Conservation (phyloP, 192 early-diverging fungal genomes). For the Coemansia sp. region DNA sequence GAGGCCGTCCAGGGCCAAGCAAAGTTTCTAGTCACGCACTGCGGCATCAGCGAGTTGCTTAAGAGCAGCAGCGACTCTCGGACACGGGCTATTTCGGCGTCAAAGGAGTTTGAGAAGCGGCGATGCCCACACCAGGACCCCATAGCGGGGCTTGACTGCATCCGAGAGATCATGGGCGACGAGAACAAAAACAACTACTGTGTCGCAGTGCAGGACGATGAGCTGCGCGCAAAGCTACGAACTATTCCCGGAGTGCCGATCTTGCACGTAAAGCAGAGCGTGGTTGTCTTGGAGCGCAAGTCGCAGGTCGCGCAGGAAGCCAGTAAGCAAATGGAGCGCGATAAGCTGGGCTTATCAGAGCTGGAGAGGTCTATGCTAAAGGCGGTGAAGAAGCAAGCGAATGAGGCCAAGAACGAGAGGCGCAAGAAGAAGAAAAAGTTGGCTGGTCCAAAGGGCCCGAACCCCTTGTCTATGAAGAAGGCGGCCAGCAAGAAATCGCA, state of each 20-base stretch:
- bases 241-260: conserved; percentile 83
- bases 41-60: conserved; percentile 74
- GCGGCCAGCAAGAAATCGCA: conserved; percentile 14
- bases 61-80: conserved; percentile 64
- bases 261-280: conserved; percentile 77
- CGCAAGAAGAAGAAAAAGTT: conserved; percentile 61
- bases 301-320: conserved; percentile 53
- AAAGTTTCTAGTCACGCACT: conserved; percentile 73
- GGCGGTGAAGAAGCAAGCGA: conserved; percentile 50
- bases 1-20: conserved; percentile 67
- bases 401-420: conserved; percentile 25
- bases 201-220: conserved; percentile 79
- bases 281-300: conserved; percentile 83
- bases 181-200: conserved; percentile 85
- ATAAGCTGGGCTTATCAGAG: conserved; percentile 59
- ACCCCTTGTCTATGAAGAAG: conserved; percentile 90
- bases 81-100: conserved; percentile 59
- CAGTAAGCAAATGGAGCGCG: conserved; percentile 38
- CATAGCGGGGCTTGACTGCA: conserved; percentile 66
- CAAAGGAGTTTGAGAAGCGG: conserved; percentile 77
- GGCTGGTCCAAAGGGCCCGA: conserved; percentile 75
- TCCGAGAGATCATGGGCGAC: conserved; percentile 72
- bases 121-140: conserved; percentile 75
- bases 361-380: conserved; percentile 61
- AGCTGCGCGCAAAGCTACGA: conserved; percentile 65